Evolutionary conservation across 2,329 filamentous ascomycete species (phyloP).

Genomic region (Pseudodiploospora longispora): DNA sequence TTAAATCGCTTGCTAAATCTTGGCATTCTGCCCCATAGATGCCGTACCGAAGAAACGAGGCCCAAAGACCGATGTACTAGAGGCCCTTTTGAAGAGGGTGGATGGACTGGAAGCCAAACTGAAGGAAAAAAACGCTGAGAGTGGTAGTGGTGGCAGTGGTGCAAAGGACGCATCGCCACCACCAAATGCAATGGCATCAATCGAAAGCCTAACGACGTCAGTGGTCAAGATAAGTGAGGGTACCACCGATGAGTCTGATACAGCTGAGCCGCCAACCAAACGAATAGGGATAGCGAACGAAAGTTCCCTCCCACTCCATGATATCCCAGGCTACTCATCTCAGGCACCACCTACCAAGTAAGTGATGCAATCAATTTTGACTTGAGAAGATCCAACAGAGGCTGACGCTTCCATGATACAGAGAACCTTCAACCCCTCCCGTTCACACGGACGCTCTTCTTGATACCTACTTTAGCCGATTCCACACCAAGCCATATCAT

Average conservation of each 20-base stretch:
- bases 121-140: conserved; percentile 53
- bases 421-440: conserved; percentile 36
- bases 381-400: neutral
- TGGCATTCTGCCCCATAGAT: conserved; percentile 34
- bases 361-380: neutral
- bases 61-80: conserved; percentile 82
- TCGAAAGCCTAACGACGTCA: too few species aligned
- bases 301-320: conserved; percentile 13
- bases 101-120: conserved; percentile 77
- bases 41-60: conserved; percentile 84
- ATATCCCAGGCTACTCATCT: conserved; percentile 7
- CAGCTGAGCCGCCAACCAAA: conserved; percentile 32
- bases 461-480: conserved; percentile 70
- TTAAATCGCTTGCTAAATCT: too few species aligned
- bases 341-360: conserved; percentile 1
- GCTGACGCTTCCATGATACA: conserved; percentile 14
- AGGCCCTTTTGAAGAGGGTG: conserved; percentile 75
- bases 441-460: conserved; percentile 56
- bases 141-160: conserved; percentile 15
- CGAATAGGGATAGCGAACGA: conserved; percentile 28
- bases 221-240: neutral
- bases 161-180: conserved; percentile 6
- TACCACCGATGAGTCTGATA: conserved; percentile 2
- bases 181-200: too few species aligned
- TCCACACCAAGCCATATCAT: conserved; percentile 76